Evolutionary conservation across 495 filamentous ascomycete genomes (phyloP).

Genomic region (Aspergillus sparsus): DNA sequence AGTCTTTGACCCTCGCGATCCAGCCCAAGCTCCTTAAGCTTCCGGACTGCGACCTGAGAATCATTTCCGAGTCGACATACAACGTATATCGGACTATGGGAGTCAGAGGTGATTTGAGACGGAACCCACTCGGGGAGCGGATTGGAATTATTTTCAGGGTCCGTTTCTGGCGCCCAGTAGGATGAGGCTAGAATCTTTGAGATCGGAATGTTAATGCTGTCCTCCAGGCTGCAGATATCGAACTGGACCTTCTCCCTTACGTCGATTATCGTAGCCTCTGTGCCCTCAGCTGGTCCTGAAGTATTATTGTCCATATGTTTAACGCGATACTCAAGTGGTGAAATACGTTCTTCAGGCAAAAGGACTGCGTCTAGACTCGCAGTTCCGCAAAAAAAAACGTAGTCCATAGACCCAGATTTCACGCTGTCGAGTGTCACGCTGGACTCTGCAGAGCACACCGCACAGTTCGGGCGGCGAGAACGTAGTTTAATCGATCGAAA

Average conservation of each 20-base stretch:
- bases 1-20: slow-evolving; percentile 55
- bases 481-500: slow-evolving; percentile 77
- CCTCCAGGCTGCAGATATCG: slow-evolving; percentile 70
- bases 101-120: slow-evolving; percentile 26
- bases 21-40: slow-evolving; percentile 67
- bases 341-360: slow-evolving; percentile 60
- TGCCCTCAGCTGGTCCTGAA: not conserved
- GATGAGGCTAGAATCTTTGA: slow-evolving; percentile 41
- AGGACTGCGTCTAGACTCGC: slow-evolving; percentile 52
- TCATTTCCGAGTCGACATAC: slow-evolving; percentile 89
- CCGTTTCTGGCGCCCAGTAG: not conserved
- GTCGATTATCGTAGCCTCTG: slow-evolving; percentile 66
- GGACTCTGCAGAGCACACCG: slow-evolving; percentile 66
- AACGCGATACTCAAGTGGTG: slow-evolving; percentile 53
- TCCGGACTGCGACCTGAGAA: slow-evolving; percentile 75
- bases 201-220: slow-evolving; percentile 73
- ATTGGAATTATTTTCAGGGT: slow-evolving; percentile 18
- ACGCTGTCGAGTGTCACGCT: slow-evolving; percentile 64
- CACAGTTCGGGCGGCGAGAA: slow-evolving; percentile 64
- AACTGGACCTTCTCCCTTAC: slow-evolving; percentile 84
- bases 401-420: slow-evolving; percentile 65
- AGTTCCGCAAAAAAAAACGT: slow-evolving; percentile 75
- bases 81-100: slow-evolving; percentile 61
- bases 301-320: slow-evolving; percentile 18
- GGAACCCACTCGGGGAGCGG: slow-evolving; percentile 49